These are phyloP conservation scores for Takashimella tepidaria DNA, from an alignment of 1,284 basidiomycete genomes.

Conservation along the genomic window DNA sequence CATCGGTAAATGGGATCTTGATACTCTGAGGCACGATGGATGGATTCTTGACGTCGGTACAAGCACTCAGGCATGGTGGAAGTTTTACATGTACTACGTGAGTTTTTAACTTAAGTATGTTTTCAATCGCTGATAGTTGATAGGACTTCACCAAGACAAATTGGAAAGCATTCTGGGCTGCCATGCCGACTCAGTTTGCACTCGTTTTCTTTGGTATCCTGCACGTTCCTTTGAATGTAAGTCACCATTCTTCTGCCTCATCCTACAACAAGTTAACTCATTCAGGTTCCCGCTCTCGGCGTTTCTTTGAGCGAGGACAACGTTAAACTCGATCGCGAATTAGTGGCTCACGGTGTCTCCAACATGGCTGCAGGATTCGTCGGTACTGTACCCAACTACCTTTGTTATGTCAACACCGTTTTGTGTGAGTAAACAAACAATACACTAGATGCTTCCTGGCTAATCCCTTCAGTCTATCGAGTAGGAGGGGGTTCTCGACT, in stretches of 20 bases:
- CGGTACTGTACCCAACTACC: slow-evolving; percentile 61
- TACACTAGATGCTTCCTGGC: not conserved
- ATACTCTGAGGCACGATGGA: slow-evolving; percentile 58
- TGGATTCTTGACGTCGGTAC: slow-evolving; percentile 86
- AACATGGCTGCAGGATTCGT: slow-evolving; percentile 76
- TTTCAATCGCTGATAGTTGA: not conserved
- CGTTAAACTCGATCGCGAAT: slow-evolving; percentile 86
- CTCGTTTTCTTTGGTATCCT: slow-evolving; percentile 58
- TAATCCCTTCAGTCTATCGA: slow-evolving; percentile 70
- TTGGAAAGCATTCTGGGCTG: slow-evolving; percentile 64
- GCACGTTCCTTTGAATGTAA: slow-evolving; percentile 81
- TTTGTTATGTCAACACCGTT: slow-evolving; percentile 75
- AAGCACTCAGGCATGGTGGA: slow-evolving; percentile 67
- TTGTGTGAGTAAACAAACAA: slow-evolving; percentile 53
- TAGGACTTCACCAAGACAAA: slow-evolving; percentile 58
- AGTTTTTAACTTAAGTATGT: slow-evolving; percentile 32
- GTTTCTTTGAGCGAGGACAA: slow-evolving; percentile 86
- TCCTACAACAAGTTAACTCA: not conserved
- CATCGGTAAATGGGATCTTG: slow-evolving; percentile 61
- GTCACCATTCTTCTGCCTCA: slow-evolving; percentile 1
- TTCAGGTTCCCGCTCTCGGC: slow-evolving; percentile 73
- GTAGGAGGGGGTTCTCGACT: slow-evolving; percentile 83
- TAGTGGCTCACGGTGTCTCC: slow-evolving; percentile 87
- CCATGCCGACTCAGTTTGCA: slow-evolving; percentile 57
- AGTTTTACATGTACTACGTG: slow-evolving; percentile 73